These are phyloP conservation scores for Chlorella ohadii DNA, from an alignment of 139 green algal genomes.

Conservation along the genomic window DNA sequence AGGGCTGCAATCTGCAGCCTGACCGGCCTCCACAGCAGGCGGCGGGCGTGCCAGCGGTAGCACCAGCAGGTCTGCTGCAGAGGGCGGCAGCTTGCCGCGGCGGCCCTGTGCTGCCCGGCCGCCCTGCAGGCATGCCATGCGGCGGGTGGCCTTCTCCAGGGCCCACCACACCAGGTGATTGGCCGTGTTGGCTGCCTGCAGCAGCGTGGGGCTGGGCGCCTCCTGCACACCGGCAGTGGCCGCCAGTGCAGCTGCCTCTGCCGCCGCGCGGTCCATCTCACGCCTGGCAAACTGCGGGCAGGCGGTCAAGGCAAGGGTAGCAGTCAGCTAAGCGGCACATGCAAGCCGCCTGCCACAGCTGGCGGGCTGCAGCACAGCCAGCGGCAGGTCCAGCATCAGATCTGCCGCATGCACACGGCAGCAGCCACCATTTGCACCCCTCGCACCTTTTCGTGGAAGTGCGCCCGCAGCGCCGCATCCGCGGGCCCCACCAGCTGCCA, in stretches of 20 bases:
- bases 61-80: neutral
- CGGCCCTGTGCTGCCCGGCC: neutral
- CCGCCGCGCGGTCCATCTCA: neutral
- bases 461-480: conserved; percentile 16
- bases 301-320: neutral
- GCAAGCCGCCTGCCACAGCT: too few species aligned
- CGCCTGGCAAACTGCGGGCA: conserved; percentile 12
- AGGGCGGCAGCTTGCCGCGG: neutral
- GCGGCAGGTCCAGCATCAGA: too few species aligned
- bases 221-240: neutral
- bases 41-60: conserved; percentile 1
- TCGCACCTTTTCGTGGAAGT: conserved; percentile 34
- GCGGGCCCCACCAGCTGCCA: conserved; percentile 16
- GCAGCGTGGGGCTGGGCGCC: neutral
- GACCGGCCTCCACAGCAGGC: neutral
- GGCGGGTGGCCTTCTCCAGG: neutral
- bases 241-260: neutral
- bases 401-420: too few species aligned
- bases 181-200: conserved; percentile 25
- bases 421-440: too few species aligned
- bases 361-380: neutral
- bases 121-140: conserved; percentile 18
- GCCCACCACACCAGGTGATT: conserved; percentile 25
- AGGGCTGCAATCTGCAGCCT: too few species aligned
- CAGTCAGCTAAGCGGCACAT: too few species aligned